These are phyloP conservation scores for Xylaria sp. DNA, from an alignment of 2,329 filamentous ascomycete species.

Conservation along the genomic window DNA sequence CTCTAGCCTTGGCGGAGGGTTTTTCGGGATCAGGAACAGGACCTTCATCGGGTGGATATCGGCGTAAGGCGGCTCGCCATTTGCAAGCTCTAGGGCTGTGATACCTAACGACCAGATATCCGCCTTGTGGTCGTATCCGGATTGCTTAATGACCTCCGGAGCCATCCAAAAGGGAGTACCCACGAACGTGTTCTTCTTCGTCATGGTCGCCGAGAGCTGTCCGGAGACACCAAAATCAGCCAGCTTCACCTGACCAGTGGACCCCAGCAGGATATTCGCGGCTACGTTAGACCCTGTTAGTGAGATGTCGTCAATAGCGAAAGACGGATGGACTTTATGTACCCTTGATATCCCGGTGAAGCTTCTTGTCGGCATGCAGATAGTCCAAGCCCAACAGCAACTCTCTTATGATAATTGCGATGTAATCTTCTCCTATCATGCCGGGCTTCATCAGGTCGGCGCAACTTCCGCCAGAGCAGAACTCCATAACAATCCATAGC, in stretches of 20 bases:
- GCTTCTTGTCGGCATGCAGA: slow-evolving; percentile 90
- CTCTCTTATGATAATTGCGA: slow-evolving; percentile 92
- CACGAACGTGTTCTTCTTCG: slow-evolving; percentile 98
- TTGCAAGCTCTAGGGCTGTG: slow-evolving; percentile 87
- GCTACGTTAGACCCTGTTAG: slow-evolving; percentile 53
- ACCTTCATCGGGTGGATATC: slow-evolving; percentile 99
- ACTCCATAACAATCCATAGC: slow-evolving; percentile 99
- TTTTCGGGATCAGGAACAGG: slow-evolving; percentile 93
- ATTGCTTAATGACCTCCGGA: slow-evolving; percentile 97
- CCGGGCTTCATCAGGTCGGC: slow-evolving; percentile 95
- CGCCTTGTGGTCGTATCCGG: slow-evolving; percentile 95
- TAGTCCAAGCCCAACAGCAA: slow-evolving; percentile 89
- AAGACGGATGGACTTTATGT: slow-evolving; percentile 16
- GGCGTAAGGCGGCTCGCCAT: slow-evolving; percentile 90
- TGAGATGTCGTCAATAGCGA: slow-evolving; percentile 1
- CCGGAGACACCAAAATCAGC: slow-evolving; percentile 97
- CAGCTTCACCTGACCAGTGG: slow-evolving; percentile 93
- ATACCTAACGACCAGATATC: slow-evolving; percentile 98
- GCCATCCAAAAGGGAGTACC: slow-evolving; percentile 99
- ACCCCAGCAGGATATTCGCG: slow-evolving; percentile 86
- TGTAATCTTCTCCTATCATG: slow-evolving; percentile 89
- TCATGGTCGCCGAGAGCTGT: slow-evolving; percentile 96
- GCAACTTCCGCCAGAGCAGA: slow-evolving; percentile 94
- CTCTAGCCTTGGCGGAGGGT: slow-evolving; percentile 79
- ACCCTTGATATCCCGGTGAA: slow-evolving; percentile 97